Base-by-base conservation (phyloP, 768 basidiomycete genomes). In the Lactarius akahatsu region DNA sequence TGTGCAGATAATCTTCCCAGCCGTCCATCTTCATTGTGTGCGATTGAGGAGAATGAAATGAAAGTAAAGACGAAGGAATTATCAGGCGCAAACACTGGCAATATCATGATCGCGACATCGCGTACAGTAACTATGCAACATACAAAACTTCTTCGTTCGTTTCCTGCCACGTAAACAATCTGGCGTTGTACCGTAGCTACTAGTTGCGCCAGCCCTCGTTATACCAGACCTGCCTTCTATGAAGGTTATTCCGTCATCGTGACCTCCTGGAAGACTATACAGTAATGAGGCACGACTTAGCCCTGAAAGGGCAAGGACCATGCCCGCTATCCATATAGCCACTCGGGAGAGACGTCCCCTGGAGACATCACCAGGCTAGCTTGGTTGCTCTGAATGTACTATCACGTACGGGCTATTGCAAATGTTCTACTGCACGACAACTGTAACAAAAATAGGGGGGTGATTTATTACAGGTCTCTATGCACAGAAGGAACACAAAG, bases 1-100 rank as follows among this genome's bases (percentile, higher is more conserved):
- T 68, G 67, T 83, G 82, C 7, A 83, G 75, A 65, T 79, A 77
- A 71, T 83, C 82, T 57, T 78, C 72, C 82, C 82, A 82, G 1
- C 80, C 82, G 30, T 80, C 79, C 78, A 81, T 80, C 43, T 70
- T 64, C 71, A 71, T 74, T 28, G 16, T 63, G 47, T 15, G 38
- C n/a, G 34, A 20, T 18, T 34, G 23, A 57, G 36, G 9, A 59
- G 52, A 45, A 61, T 30, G 38, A 40, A 40, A 40, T 40, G 15
- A 30, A 26, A 58, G 64, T 32, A 34, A n/a, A 6, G 43, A 26
- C 32, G 13, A 43, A 40, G 38, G 38, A 40, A 16, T 40, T 40
- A 40, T 45, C 45, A 47, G 3, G 47, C 1, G 38, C 47, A 50
- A 18, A 26, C 50, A n/a, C 32, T 32, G 32, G 6, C 32, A 38